Conservation (phyloP, 1,139 yeast species). For the Diutina scorzettiae region DNA sequence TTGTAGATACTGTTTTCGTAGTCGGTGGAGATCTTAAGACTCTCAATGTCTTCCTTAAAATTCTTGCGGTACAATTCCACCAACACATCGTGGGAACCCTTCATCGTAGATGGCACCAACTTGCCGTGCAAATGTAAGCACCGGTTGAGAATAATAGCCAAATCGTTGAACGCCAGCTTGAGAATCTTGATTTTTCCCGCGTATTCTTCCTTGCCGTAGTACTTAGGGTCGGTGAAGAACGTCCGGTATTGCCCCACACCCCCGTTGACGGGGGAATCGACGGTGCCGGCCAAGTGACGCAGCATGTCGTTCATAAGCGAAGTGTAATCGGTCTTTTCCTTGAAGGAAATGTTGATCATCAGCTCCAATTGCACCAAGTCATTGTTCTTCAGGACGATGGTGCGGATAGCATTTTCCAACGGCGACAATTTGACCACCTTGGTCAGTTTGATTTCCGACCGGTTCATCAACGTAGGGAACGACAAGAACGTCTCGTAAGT, state of each 20-base stretch:
- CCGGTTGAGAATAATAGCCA: conserved; percentile 52
- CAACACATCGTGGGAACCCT: conserved; percentile 54
- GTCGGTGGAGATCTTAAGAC: conserved; percentile 23
- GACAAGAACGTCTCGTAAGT: conserved; percentile 64
- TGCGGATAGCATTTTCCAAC: conserved; percentile 65
- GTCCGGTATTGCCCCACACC: conserved; percentile 79
- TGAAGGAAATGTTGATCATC: conserved; percentile 43
- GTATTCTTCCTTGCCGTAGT: conserved; percentile 29
- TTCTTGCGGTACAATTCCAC: conserved; percentile 55
- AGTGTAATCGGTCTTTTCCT: conserved; percentile 38
- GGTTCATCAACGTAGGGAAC: conserved; percentile 83
- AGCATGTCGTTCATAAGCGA: conserved; percentile 57
- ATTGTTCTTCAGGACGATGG: conserved; percentile 55
- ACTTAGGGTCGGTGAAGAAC: conserved; percentile 40
- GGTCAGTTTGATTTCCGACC: conserved; percentile 55
- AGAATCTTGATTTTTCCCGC: conserved; percentile 36
- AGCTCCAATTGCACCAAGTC: conserved; percentile 63
- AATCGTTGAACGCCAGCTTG: conserved; percentile 54
- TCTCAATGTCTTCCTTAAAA: conserved; percentile 52
- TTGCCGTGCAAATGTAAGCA: conserved; percentile 62
- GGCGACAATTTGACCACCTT: conserved; percentile 66
- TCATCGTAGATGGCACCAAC: conserved; percentile 46
- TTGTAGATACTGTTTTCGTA: conserved; percentile 12
- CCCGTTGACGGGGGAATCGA: conserved; percentile 87
- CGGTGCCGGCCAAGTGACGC: conserved; percentile 74